These are phyloP conservation scores for Heritiera fomes DNA, from an alignment of 345 rosid species.

Conservation along the genomic window DNA sequence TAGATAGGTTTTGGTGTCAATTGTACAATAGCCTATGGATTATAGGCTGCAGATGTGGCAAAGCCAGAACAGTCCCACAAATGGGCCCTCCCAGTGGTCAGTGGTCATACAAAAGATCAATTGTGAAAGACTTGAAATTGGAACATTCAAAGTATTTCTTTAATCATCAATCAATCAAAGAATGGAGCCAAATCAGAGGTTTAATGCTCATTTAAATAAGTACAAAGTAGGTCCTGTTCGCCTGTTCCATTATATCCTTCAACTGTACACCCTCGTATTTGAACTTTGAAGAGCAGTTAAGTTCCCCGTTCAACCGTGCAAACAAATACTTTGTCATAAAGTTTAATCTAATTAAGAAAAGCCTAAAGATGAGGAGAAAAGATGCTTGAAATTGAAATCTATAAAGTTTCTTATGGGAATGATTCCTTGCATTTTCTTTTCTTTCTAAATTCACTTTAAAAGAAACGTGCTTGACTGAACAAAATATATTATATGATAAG, in stretches of 20 bases:
- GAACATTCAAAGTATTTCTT: conserved; percentile 42
- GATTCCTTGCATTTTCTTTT: conserved; percentile 10
- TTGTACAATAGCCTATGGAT: conserved; percentile 19
- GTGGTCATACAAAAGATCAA: not conserved
- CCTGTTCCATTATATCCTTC: conserved; percentile 30
- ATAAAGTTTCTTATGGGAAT: not conserved
- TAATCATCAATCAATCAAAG: conserved; percentile 30
- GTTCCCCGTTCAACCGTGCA: conserved; percentile 18
- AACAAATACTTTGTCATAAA: conserved; percentile 22
- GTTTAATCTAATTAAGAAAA: conserved; percentile 23
- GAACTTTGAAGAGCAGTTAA: conserved; percentile 23
- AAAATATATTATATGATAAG: conserved; percentile 29
- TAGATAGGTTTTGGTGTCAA: conserved; percentile 1
- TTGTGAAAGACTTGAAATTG: conserved; percentile 26
- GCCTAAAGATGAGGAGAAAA: conserved; percentile 46
- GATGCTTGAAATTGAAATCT: conserved; percentile 22
- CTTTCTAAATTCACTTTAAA: conserved; percentile 24
- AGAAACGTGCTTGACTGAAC: conserved; percentile 60
- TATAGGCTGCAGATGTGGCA: conserved; percentile 19
- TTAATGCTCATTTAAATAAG: conserved; percentile 21
- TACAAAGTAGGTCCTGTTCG: conserved; percentile 34
- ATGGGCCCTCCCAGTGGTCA: not conserved
- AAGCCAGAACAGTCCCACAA: not conserved
- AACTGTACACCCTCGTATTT: conserved; percentile 27
- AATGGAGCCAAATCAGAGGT: not conserved